Conservation (phyloP, 352 stramenopile species). For the Globisporangium abappressorium region DNA sequence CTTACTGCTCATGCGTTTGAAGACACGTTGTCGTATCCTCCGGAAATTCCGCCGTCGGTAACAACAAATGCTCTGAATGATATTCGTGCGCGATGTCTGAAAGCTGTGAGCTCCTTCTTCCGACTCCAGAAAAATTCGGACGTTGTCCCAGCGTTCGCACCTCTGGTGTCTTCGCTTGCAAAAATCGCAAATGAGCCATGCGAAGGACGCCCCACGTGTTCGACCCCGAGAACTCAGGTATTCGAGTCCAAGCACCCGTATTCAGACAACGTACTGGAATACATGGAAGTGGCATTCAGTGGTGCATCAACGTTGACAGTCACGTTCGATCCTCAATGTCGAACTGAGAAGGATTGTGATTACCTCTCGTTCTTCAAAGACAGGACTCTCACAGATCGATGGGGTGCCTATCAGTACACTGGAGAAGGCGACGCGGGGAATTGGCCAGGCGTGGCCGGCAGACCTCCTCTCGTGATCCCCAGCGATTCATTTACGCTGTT, state of each 20-base stretch:
- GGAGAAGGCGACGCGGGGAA: slow-evolving; percentile 67
- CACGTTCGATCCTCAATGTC: slow-evolving; percentile 66
- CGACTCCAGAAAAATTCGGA: slow-evolving; percentile 18
- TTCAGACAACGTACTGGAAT: slow-evolving; percentile 70
- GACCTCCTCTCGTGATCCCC: slow-evolving; percentile 67
- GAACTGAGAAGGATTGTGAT: slow-evolving; percentile 71
- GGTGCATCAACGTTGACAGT: slow-evolving; percentile 60
- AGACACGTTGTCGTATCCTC: slow-evolving; percentile 43
- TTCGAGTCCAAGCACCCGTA: slow-evolving; percentile 89
- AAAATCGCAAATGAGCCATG: slow-evolving; percentile 43
- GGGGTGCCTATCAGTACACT: slow-evolving; percentile 64
- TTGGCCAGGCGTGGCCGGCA: slow-evolving; percentile 68
- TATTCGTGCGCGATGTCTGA: slow-evolving; percentile 55
- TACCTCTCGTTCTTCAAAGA: slow-evolving; percentile 88
- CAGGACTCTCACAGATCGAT: slow-evolving; percentile 57
- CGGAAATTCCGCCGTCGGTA: slow-evolving; percentile 50
- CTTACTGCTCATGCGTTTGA: slow-evolving; percentile 68
- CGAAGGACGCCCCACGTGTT: slow-evolving; percentile 46
- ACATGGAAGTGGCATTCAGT: slow-evolving; percentile 76
- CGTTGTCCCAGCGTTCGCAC: slow-evolving; percentile 13
- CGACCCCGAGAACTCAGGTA: slow-evolving; percentile 46
- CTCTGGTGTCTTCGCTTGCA: slow-evolving; percentile 33
- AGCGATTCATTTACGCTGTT: slow-evolving; percentile 78
- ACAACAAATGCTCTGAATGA: slow-evolving; percentile 44
- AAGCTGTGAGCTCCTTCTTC: slow-evolving; percentile 40